Base-by-base conservation (phyloP, 495 filamentous ascomycete species). In the Hyaloscypha hepaticicola region DNA sequence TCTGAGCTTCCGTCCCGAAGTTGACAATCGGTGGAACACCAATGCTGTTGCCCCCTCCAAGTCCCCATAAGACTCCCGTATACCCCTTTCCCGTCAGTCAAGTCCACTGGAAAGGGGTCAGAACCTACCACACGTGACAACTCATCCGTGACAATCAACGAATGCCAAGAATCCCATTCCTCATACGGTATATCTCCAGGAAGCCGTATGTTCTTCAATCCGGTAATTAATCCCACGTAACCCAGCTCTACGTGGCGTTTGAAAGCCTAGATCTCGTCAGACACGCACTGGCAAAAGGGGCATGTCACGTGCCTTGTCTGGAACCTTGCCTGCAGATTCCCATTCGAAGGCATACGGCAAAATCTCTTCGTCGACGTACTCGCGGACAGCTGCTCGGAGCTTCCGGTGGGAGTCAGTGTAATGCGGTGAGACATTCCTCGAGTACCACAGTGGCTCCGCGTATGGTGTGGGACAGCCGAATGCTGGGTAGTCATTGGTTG, bases 1-100 rank as follows among this genome's bases (percentile, higher is more conserved):
- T 78, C 70, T 83, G 82, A 69, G 78, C 74, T 12, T 70, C 65
- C 25, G 77, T 83, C 19, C 82, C 82, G 66, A 82, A 83, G 55
- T 78, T 75, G 26, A 80, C 79, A 68, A 84, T 70, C 14, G 81
- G 80, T n/a, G 83, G 83, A 69, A 78, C 79, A 21, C 82, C 82
- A 65, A 85, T 84, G 5, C 68, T 72, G 72, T 80, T 83, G 0
- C 77, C 82, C 38, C 78, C 82, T n/a, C 79, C 80, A 34, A 85
- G 72, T 1, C 78, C 79, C 79, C 79, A 82, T 22, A 76, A 66
- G 7, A 79, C 77, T 45, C 80, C 80, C 1, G 77, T 77, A 65
- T 72, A 79, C 6, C 77, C 79, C 69, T 71, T 28, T 6, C 6
- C 16, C 25, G 22, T 68, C 34, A 63, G 63, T 28, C 8, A 27